phyloP scores from a whole-genome alignment of 2,329 filamentous ascomycete genomes.

The Cryoendolithus antarcticus region DNA sequence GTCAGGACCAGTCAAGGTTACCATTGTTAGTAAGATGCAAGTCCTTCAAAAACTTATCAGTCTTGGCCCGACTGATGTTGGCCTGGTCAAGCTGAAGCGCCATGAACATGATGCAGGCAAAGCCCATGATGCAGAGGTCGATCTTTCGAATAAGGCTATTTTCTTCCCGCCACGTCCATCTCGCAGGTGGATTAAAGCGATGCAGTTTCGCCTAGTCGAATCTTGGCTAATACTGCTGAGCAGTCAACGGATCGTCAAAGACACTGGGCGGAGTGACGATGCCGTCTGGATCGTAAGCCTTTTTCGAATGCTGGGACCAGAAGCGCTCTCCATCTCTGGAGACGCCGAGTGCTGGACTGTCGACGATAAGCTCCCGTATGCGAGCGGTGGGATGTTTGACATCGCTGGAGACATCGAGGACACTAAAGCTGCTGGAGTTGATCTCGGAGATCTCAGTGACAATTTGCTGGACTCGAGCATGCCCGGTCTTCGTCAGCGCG shows the following conservation, averaged over 20 bases:
- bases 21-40: too few relatives aligned
- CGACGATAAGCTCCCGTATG: too few relatives aligned
- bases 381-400: background rate
- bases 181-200: constrained; percentile 34
- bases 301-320: too few relatives aligned
- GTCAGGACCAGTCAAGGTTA: too few relatives aligned
- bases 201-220: constrained; percentile 39
- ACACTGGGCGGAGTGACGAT: constrained; percentile 5
- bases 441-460: too few relatives aligned
- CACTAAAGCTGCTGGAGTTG: background rate
- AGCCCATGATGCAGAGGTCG: constrained; percentile 14
- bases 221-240: constrained; percentile 47
- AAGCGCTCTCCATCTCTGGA: too few relatives aligned
- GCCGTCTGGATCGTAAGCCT: background rate
- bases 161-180: constrained; percentile 33
- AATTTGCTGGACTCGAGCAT: too few relatives aligned
- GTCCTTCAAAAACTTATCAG: background rate
- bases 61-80: constrained; percentile 11
- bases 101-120: constrained; percentile 10
- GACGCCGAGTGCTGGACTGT: too few relatives aligned
- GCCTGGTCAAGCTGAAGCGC: constrained; percentile 6
- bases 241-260: constrained; percentile 40
- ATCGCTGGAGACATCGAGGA: background rate
- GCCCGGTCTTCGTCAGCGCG: too few relatives aligned
- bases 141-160: constrained; percentile 20